These are phyloP conservation scores for Coleophoma crateriformis DNA, from an alignment of 2,329 filamentous ascomycete species.

Conservation along the genomic window DNA sequence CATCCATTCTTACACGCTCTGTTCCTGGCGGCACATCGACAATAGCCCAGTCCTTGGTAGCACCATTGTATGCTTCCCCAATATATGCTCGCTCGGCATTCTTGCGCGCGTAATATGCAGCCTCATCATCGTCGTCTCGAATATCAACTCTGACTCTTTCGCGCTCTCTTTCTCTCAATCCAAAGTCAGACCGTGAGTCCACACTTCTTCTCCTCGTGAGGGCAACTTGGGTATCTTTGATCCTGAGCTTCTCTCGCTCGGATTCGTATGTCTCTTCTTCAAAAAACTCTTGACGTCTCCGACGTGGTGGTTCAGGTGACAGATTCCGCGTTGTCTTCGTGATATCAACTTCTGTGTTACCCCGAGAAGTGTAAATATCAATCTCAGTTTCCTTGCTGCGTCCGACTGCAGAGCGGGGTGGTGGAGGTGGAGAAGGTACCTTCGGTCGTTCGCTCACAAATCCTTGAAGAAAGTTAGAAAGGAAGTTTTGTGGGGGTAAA, in stretches of 20 bases:
- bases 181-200: slow-evolving; percentile 10
- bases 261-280: slow-evolving; percentile 62
- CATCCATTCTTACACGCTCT: slow-evolving; percentile 76
- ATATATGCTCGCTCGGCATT: slow-evolving; percentile 61
- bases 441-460: slow-evolving; percentile 17
- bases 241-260: slow-evolving; percentile 21
- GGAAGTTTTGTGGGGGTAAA: slow-evolving; percentile 24
- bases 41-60: slow-evolving; percentile 73
- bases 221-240: slow-evolving; percentile 29
- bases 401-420: slow-evolving; percentile 16
- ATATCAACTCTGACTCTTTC: slow-evolving; percentile 17
- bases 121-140: slow-evolving; percentile 39
- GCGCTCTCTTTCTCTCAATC: slow-evolving; percentile 19
- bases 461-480: slow-evolving; percentile 15
- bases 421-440: slow-evolving; percentile 19
- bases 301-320: slow-evolving; percentile 11
- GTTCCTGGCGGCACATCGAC: slow-evolving; percentile 82
- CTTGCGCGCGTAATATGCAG: slow-evolving; percentile 61
- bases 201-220: slow-evolving; percentile 19
- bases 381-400: slow-evolving; percentile 47
- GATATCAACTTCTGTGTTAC: slow-evolving; percentile 54
- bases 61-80: slow-evolving; percentile 70
- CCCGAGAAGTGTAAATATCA: slow-evolving; percentile 50
- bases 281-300: slow-evolving; percentile 35
- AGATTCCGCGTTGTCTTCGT: slow-evolving; percentile 14